Evolutionary conservation across 768 basidiomycete genomes (phyloP).

Genomic region (Phaeolepiota aurea): DNA sequence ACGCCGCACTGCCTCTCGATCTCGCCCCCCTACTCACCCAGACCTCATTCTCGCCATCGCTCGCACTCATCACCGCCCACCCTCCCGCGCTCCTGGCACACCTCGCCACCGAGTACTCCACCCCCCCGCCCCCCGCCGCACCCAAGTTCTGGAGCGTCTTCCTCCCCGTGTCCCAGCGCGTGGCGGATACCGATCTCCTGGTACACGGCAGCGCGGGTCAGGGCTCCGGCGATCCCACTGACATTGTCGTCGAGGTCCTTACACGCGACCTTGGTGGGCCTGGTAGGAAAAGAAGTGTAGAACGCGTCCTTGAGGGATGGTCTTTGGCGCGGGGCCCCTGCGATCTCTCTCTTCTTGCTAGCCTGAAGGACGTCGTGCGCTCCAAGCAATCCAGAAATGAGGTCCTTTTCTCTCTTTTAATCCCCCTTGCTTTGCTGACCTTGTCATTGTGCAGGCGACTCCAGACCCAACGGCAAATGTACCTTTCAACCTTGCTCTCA

Average conservation of each 20-base stretch:
- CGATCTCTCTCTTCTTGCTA: slow-evolving; percentile 40
- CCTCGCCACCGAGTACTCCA: slow-evolving; percentile 63
- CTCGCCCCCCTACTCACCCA: slow-evolving; percentile 50
- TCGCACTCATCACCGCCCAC: slow-evolving; percentile 60
- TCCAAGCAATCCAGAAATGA: slow-evolving; percentile 23
- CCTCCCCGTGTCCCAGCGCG: slow-evolving; percentile 55
- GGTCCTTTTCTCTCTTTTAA: slow-evolving; percentile 15
- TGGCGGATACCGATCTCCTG: slow-evolving; percentile 48
- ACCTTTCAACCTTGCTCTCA: slow-evolving; percentile 87
- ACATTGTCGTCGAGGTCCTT: slow-evolving; percentile 58
- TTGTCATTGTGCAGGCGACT: slow-evolving; percentile 16
- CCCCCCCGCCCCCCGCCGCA: slow-evolving; percentile 59
- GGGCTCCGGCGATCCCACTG: slow-evolving; percentile 34
- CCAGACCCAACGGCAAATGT: slow-evolving; percentile 59
- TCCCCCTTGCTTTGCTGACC: neutral
- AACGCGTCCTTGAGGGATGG: slow-evolving; percentile 64
- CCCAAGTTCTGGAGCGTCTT: slow-evolving; percentile 79
- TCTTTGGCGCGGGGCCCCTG: slow-evolving; percentile 27
- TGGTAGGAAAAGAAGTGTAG: slow-evolving; percentile 44
- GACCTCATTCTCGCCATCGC: slow-evolving; percentile 54
- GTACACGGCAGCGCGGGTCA: slow-evolving; percentile 50
- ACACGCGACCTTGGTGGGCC: slow-evolving; percentile 33
- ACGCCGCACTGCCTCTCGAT: slow-evolving; percentile 38
- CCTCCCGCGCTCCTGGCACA: slow-evolving; percentile 62
- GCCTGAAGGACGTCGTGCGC: slow-evolving; percentile 37